Conservation (phyloP, 2,329 filamentous ascomycete species). For the Apiospora pterosperma region DNA sequence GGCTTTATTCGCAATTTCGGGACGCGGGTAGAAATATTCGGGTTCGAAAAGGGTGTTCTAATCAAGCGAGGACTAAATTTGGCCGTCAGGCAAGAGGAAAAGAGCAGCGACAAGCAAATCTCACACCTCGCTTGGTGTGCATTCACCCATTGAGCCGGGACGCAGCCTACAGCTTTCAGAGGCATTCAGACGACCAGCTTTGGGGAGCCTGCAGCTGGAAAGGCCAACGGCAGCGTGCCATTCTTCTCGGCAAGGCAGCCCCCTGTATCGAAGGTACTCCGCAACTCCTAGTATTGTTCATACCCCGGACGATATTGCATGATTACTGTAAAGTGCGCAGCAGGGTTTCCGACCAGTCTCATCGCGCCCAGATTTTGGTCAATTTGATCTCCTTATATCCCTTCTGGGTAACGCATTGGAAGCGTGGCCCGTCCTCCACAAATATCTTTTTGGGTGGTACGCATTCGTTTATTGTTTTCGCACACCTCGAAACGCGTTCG, state of each 20-base stretch:
- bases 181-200: background rate
- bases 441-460: slow-evolving; percentile 18
- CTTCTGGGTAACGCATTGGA: slow-evolving; percentile 17
- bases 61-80: background rate
- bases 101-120: background rate
- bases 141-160: slow-evolving; percentile 21
- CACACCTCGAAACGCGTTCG: slow-evolving; percentile 14
- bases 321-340: slow-evolving; percentile 23
- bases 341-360: slow-evolving; percentile 22
- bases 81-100: background rate
- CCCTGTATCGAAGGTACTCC: slow-evolving; percentile 6
- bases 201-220: slow-evolving; percentile 7
- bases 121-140: slow-evolving; percentile 8
- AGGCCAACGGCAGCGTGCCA: slow-evolving; percentile 6
- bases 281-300: slow-evolving; percentile 12
- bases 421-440: slow-evolving; percentile 19
- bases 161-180: slow-evolving; percentile 9
- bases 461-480: slow-evolving; percentile 13
- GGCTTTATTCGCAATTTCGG: slow-evolving; percentile 5
- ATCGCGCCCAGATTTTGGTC: slow-evolving; percentile 23
- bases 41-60: background rate
- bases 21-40: background rate
- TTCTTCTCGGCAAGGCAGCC: slow-evolving; percentile 1
- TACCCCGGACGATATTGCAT: slow-evolving; percentile 22
- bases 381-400: slow-evolving; percentile 18